Conservation (phyloP, 2,329 filamentous ascomycete genomes). For the Periconia sp. region DNA sequence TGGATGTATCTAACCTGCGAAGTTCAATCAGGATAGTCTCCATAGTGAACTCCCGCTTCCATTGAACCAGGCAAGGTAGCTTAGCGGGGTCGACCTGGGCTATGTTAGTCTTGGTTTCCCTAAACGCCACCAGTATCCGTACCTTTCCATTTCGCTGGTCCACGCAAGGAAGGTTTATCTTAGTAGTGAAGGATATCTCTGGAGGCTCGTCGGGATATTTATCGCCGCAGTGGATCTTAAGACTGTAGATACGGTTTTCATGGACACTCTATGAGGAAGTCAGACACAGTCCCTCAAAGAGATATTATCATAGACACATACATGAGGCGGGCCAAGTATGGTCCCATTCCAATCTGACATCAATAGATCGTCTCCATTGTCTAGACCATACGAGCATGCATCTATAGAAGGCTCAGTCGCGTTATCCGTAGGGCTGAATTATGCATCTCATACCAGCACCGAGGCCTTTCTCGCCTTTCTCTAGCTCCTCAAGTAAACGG, state of each 20-base stretch:
- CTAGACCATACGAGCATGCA: slow-evolving; percentile 95
- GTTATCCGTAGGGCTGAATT: background rate
- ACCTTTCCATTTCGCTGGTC: slow-evolving; percentile 78
- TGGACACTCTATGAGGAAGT: slow-evolving; percentile 74
- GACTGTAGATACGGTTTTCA: slow-evolving; percentile 98
- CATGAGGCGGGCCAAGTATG: slow-evolving; percentile 94
- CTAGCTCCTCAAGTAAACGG: slow-evolving; percentile 92
- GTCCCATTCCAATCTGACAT: slow-evolving; percentile 99
- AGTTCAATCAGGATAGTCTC: slow-evolving; percentile 90
- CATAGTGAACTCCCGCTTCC: slow-evolving; percentile 94
- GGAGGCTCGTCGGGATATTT: slow-evolving; percentile 90
- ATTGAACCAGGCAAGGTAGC: slow-evolving; percentile 83
- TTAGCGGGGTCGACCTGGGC: slow-evolving; percentile 80
- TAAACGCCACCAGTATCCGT: slow-evolving; percentile 14
- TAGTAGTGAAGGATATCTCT: slow-evolving; percentile 88
- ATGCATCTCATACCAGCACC: slow-evolving; percentile 71
- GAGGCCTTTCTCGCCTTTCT: slow-evolving; percentile 98
- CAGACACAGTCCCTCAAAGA: slow-evolving; percentile 7
- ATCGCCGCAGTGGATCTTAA: slow-evolving; percentile 93
- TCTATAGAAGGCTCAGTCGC: slow-evolving; percentile 60
- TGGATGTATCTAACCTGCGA: slow-evolving; percentile 64
- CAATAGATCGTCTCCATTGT: slow-evolving; percentile 90
- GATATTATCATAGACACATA: slow-evolving; percentile 66
- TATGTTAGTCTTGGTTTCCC: slow-evolving; percentile 13
- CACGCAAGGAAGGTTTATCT: slow-evolving; percentile 96